Evolutionary conservation across 78 protist species (phyloP).

Genomic region (Dictyostelium capitatum): DNA sequence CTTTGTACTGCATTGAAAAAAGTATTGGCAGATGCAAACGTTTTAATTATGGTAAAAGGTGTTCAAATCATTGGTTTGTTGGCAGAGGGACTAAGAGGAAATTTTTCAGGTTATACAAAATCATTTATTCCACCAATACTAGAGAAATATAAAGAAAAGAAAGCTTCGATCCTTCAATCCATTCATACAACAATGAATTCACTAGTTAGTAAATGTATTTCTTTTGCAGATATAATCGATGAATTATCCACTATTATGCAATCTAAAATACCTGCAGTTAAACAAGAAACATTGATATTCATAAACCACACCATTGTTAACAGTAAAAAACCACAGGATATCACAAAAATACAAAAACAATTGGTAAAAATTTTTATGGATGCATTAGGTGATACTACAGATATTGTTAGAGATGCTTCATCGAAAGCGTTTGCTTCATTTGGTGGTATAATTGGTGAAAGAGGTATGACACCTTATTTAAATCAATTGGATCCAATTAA

Average conservation of each 20-base stretch:
- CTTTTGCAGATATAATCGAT: slow-evolving; percentile 47
- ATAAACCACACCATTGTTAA: slow-evolving; percentile 14
- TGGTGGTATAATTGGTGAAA: slow-evolving; percentile 73
- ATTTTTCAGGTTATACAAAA: slow-evolving; percentile 21
- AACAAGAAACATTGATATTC: slow-evolving; percentile 47
- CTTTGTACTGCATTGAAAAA: slow-evolving; percentile 56
- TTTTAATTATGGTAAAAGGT: slow-evolving; percentile 50
- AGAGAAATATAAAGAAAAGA: slow-evolving; percentile 79
- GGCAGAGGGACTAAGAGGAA: slow-evolving; percentile 52
- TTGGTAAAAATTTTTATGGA: slow-evolving; percentile 71
- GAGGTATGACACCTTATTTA: slow-evolving; percentile 76
- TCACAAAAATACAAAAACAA: slow-evolving; percentile 27
- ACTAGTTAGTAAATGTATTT: neutral
- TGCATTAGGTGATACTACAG: slow-evolving; percentile 34
- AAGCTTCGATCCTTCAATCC: slow-evolving; percentile 27
- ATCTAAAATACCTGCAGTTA: slow-evolving; percentile 62
- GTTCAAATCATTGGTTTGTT: slow-evolving; percentile 48
- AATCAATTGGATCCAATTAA: slow-evolving; percentile 77
- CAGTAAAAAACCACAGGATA: slow-evolving; percentile 64
- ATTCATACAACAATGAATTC: slow-evolving; percentile 56
- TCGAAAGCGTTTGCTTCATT: slow-evolving; percentile 66
- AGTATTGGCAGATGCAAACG: slow-evolving; percentile 68
- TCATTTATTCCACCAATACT: slow-evolving; percentile 40
- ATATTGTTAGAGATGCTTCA: slow-evolving; percentile 50
- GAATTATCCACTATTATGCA: slow-evolving; percentile 23